Conservation (phyloP, 2,329 filamentous ascomycete genomes). For the Ambrosiella beaveri region DNA sequence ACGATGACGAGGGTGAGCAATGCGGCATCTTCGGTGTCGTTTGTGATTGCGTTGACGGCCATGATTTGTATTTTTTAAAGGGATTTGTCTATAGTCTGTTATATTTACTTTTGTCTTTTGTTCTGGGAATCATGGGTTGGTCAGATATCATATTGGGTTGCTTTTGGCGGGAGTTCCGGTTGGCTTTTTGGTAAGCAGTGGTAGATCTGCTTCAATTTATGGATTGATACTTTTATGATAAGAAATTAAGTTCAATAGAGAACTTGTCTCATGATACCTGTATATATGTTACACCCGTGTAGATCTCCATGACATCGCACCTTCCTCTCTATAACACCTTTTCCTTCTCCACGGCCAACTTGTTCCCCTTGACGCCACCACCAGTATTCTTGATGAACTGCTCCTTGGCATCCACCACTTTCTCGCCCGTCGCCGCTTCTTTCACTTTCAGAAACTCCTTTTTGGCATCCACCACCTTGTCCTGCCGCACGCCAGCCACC, state of each 20-base stretch:
- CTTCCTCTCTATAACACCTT: constrained; percentile 4
- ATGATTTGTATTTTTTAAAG: constrained; percentile 12
- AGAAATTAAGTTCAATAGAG: neutral
- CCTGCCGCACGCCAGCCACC: neutral
- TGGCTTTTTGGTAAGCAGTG: too few species aligned
- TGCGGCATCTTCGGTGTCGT: constrained; percentile 11
- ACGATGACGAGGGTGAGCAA: constrained; percentile 4
- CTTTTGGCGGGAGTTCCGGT: too few species aligned
- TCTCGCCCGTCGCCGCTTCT: neutral
- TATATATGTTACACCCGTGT: neutral
- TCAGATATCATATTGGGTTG: neutral
- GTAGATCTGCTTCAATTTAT: neutral
- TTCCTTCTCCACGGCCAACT: constrained; percentile 3
- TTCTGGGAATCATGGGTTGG: neutral
- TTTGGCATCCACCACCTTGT: neutral
- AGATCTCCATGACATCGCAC: neutral
- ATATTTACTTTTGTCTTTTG: neutral
- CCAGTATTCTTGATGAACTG: constrained; percentile 4
- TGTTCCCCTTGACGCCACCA: neutral
- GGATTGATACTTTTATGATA: neutral
- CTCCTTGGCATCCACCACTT: neutral
- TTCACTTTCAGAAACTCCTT: neutral
- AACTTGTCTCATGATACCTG: neutral
- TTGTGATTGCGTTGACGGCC: constrained; percentile 11
- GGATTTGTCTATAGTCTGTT: neutral